phyloP scores from a whole-genome alignment of 2,329 filamentous ascomycete species.

The Stagonosporopsis vannaccii region DNA sequence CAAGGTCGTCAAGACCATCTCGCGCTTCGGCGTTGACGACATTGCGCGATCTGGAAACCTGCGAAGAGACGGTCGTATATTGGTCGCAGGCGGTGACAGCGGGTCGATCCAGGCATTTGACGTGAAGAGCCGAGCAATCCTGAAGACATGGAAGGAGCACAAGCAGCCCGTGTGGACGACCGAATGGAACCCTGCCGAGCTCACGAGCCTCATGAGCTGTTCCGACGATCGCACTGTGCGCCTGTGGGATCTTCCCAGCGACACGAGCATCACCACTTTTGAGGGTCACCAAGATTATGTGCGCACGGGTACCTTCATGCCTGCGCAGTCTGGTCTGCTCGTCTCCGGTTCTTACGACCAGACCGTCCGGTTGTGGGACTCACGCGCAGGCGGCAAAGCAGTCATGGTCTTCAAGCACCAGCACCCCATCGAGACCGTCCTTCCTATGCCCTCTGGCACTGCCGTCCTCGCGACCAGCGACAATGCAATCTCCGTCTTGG shows the following conservation, averaged over 20 bases:
- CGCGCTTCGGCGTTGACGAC: slow-evolving; percentile 80
- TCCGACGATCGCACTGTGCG: slow-evolving; percentile 93
- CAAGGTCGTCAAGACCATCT: slow-evolving; percentile 92
- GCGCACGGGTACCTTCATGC: slow-evolving; percentile 84
- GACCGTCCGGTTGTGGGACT: slow-evolving; percentile 93
- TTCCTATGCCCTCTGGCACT: slow-evolving; percentile 85
- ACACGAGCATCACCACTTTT: slow-evolving; percentile 78
- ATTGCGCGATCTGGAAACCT: slow-evolving; percentile 90
- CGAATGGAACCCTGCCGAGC: slow-evolving; percentile 86
- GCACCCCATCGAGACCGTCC: slow-evolving; percentile 86
- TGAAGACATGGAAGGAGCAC: slow-evolving; percentile 95
- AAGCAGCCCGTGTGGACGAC: slow-evolving; percentile 94
- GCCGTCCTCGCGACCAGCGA: slow-evolving; percentile 85
- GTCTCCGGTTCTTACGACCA: slow-evolving; percentile 94
- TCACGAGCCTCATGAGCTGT: slow-evolving; percentile 86
- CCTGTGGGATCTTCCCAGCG: slow-evolving; percentile 89
- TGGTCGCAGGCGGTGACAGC: slow-evolving; percentile 90
- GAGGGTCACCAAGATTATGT: slow-evolving; percentile 93
- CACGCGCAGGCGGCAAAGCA: slow-evolving; percentile 68
- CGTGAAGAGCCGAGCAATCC: slow-evolving; percentile 83
- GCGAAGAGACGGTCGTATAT: slow-evolving; percentile 83
- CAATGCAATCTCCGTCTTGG: slow-evolving; percentile 87
- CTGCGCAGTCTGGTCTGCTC: slow-evolving; percentile 72
- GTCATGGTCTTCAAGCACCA: slow-evolving; percentile 96
- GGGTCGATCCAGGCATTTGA: slow-evolving; percentile 97